phyloP scores from a whole-genome alignment of 768 basidiomycete species.

The Lyophyllum decastes region DNA sequence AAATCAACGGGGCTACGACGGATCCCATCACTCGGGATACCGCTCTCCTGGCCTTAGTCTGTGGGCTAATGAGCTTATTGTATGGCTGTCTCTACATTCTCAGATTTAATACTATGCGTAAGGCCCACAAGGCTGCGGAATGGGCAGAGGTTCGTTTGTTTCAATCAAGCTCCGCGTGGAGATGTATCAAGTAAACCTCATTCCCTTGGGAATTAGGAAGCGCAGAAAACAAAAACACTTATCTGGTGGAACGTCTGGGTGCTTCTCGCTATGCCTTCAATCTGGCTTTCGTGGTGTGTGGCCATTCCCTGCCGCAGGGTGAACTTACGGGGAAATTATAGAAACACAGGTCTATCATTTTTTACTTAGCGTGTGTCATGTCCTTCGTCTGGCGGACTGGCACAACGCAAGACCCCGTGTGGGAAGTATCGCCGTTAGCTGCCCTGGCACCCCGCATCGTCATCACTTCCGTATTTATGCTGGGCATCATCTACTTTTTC shows the following conservation, averaged over 20 bases:
- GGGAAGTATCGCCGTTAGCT: conserved; percentile 32
- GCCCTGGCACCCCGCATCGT: conserved; percentile 55
- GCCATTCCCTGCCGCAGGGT: not conserved
- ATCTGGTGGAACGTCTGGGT: conserved; percentile 64
- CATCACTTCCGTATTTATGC: conserved; percentile 51
- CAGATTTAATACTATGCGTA: conserved; percentile 71
- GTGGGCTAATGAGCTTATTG: conserved; percentile 67
- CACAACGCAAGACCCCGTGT: conserved; percentile 40
- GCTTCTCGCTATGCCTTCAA: conserved; percentile 59
- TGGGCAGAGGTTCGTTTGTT: conserved; percentile 69
- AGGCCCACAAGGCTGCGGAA: conserved; percentile 66
- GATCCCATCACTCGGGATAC: conserved; percentile 66
- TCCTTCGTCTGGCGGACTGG: conserved; percentile 75
- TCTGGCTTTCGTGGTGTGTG: conserved; percentile 69
- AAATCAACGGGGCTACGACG: conserved; percentile 49
- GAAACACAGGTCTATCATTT: conserved; percentile 58
- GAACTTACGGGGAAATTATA: not conserved
- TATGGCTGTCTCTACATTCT: conserved; percentile 78
- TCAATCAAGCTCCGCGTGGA: not conserved
- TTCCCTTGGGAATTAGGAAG: conserved; percentile 46
- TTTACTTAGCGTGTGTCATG: conserved; percentile 63
- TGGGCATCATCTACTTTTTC: conserved; percentile 56
- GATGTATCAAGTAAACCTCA: no score
- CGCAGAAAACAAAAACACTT: conserved; percentile 34
- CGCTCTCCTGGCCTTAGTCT: conserved; percentile 65